These are phyloP conservation scores for Kurtzmaniella cleridarum DNA, from an alignment of 805 yeast genomes.

Conservation along the genomic window DNA sequence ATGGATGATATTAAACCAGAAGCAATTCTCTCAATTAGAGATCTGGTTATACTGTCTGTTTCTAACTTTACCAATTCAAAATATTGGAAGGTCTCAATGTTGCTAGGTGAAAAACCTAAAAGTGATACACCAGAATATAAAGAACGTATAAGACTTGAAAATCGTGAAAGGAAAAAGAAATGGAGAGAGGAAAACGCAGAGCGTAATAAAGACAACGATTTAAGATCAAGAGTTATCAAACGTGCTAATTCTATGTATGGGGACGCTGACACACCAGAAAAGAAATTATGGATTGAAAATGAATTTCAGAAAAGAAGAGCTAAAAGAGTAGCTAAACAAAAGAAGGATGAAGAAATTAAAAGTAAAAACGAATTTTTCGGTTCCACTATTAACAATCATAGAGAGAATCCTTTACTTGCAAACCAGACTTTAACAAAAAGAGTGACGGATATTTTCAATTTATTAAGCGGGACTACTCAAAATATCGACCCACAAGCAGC, in stretches of 20 bases:
- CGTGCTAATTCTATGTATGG: constrained; percentile 70
- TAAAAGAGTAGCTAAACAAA: constrained; percentile 48
- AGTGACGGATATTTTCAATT: constrained; percentile 30
- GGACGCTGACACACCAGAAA: constrained; percentile 45
- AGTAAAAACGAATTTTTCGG: constrained; percentile 9
- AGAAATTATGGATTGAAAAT: constrained; percentile 61
- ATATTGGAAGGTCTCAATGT: constrained; percentile 9
- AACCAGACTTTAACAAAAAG: constrained; percentile 22
- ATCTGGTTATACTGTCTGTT: constrained; percentile 19
- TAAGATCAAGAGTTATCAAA: constrained; percentile 70
- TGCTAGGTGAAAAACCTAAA: constrained; percentile 19
- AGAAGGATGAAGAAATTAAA: constrained; percentile 20
- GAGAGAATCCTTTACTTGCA: constrained; percentile 11
- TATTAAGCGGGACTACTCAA: constrained; percentile 26
- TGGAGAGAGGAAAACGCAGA: constrained; percentile 81
- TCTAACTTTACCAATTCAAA: constrained; percentile 17
- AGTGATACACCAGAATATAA: constrained; percentile 35
- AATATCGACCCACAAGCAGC: constrained; percentile 29
- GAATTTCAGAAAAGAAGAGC: constrained; percentile 66
- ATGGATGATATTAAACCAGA: constrained; percentile 6
- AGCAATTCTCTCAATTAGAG: constrained; percentile 10
- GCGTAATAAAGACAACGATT: constrained; percentile 82
- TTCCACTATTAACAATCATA: neutral
- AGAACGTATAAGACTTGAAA: constrained; percentile 59
- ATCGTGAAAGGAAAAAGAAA: constrained; percentile 71